Evolutionary conservation across 306 rosid species (phyloP).

Genomic region (Malus asiatica): DNA sequence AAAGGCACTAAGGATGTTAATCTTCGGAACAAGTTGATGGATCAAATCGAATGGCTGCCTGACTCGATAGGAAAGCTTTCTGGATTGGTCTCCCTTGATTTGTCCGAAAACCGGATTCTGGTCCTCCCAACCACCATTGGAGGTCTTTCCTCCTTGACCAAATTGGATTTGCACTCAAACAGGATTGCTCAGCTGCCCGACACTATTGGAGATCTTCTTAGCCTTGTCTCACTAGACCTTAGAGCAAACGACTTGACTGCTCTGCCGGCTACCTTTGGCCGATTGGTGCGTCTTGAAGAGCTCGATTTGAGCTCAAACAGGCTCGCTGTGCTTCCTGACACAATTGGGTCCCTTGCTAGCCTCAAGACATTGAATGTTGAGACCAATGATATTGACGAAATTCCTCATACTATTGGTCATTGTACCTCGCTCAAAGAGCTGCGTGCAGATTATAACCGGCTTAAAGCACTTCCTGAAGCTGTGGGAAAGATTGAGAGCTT

Average conservation of each 20-base stretch:
- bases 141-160: constrained; percentile 61
- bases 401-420: constrained; percentile 68
- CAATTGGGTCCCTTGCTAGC: constrained; percentile 61
- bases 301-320: constrained; percentile 75
- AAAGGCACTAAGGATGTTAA: constrained; percentile 60
- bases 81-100: constrained; percentile 62
- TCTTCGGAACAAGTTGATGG: constrained; percentile 58
- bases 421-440: constrained; percentile 69
- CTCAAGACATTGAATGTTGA: constrained; percentile 60
- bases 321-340: constrained; percentile 55
- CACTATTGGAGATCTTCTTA: constrained; percentile 55
- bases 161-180: constrained; percentile 70
- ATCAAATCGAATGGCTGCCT: constrained; percentile 86
- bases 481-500: constrained; percentile 73
- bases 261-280: constrained; percentile 64
- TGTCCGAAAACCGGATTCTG: constrained; percentile 67
- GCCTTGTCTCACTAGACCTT: constrained; percentile 52
- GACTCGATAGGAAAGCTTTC: constrained; percentile 77
- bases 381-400: constrained; percentile 76
- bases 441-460: constrained; percentile 62
- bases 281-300: constrained; percentile 61
- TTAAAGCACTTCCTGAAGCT: constrained; percentile 88
- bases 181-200: constrained; percentile 56
- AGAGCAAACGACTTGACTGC: constrained; percentile 52
- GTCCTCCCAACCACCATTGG: constrained; percentile 66